Percentiles rank a stretch among this genome's conserved stretches.
phyloP scores from a whole-genome alignment of 2,329 filamentous ascomycete genomes.

The Aspergillus texensis region DNA sequence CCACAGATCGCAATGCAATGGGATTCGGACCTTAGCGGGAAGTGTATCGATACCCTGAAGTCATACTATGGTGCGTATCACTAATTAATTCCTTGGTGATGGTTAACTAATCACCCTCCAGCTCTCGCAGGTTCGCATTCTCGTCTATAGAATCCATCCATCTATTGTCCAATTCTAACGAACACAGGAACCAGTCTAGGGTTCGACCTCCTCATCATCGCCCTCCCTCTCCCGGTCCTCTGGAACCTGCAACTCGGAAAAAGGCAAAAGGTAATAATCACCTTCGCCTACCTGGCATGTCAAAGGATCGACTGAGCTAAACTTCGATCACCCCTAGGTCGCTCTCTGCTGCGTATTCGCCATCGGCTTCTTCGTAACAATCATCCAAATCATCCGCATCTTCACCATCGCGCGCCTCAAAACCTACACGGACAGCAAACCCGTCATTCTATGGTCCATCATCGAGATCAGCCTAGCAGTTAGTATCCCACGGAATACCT shows the following conservation, averaged over 20 bases:
- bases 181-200: conserved; percentile 23
- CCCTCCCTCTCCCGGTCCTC: conserved; percentile 28
- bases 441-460: conserved; percentile 50
- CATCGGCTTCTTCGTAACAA: conserved; percentile 55
- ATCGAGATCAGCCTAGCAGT: conserved; percentile 51
- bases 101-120: not conserved
- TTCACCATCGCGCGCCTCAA: conserved; percentile 50
- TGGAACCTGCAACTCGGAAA: conserved; percentile 19
- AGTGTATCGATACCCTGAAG: conserved; percentile 44
- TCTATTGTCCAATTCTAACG: not conserved
- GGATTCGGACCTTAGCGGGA: conserved; percentile 42
- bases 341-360: conserved; percentile 49
- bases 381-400: conserved; percentile 56
- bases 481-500: not conserved
- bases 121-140: conserved; percentile 12
- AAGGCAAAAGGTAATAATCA: conserved; percentile 20
- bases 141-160: not conserved
- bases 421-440: conserved; percentile 50
- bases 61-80: conserved; percentile 48
- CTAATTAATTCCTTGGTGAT: not conserved
- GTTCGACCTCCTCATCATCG: conserved; percentile 29
- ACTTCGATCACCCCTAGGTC: conserved; percentile 28
- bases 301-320: not conserved
- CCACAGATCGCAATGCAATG: conserved; percentile 45
- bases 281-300: not conserved